A percentile compares a stretch with the other conserved stretches of the same genome.
phyloP scores from a whole-genome alignment of 2,329 filamentous ascomycete species.

The Chrysoporthe austroafricana region DNA sequence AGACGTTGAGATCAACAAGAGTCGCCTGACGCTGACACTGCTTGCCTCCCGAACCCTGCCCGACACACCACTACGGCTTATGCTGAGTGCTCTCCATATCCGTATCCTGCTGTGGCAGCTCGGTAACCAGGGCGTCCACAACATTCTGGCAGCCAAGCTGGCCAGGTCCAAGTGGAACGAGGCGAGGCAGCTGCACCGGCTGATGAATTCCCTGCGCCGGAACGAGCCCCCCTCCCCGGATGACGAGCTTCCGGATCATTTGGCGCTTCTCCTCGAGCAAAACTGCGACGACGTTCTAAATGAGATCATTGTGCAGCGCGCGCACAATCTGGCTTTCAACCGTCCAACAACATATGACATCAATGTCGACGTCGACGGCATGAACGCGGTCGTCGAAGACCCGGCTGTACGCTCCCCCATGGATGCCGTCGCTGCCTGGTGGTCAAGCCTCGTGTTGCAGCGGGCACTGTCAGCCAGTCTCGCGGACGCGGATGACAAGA shows the following conservation, averaged over 20 bases:
- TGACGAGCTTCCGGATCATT: constrained; percentile 75
- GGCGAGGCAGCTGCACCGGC: constrained; percentile 67
- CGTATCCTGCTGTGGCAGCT: constrained; percentile 85
- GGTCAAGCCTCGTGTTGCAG: constrained; percentile 75
- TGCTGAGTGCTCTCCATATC: constrained; percentile 91
- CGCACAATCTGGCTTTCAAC: constrained; percentile 90
- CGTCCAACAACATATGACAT: constrained; percentile 71
- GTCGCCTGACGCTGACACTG: constrained; percentile 81
- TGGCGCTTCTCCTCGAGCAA: constrained; percentile 74
- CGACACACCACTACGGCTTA: constrained; percentile 78
- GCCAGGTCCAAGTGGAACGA: constrained; percentile 81
- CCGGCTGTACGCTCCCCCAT: constrained; percentile 82
- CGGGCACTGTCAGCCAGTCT: constrained; percentile 68
- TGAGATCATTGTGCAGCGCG: constrained; percentile 77
- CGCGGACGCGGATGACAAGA: constrained; percentile 53
- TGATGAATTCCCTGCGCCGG: constrained; percentile 49
- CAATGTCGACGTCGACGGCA: constrained; percentile 66
- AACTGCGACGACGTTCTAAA: constrained; percentile 83
- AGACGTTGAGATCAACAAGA: constrained; percentile 86
- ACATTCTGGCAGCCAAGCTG: constrained; percentile 72
- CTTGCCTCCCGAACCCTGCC: constrained; percentile 88
- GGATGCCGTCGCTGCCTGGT: constrained; percentile 91
- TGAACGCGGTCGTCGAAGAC: constrained; percentile 85
- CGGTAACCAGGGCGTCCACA: constrained; percentile 67
- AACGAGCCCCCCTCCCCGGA: constrained; percentile 50